phyloP scores from a whole-genome alignment of 441 rosid genomes.

The Erysimum pusillum region DNA sequence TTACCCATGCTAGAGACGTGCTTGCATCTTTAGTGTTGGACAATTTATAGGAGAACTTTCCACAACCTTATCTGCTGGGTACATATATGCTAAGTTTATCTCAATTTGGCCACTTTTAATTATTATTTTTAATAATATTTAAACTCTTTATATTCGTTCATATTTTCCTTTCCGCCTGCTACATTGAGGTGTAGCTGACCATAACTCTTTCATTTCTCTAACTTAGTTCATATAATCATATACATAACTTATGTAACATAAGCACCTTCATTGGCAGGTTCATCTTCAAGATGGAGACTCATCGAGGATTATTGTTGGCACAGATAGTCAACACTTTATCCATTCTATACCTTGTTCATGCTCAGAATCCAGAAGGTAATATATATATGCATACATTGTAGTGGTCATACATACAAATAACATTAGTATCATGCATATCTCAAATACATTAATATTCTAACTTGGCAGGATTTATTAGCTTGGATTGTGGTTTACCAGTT shows the following conservation, averaged over 20 bases:
- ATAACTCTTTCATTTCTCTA: neutral
- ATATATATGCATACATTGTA: neutral
- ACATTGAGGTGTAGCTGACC: neutral
- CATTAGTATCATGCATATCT: too few relatives aligned
- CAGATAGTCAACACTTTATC: neutral
- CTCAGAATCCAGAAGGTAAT: neutral
- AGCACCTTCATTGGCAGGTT: neutral
- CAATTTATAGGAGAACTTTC: neutral
- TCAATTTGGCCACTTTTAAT: neutral
- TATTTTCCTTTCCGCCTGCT: neutral
- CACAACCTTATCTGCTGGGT: neutral
- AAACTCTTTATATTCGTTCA: neutral
- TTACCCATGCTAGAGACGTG: neutral
- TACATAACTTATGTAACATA: too few relatives aligned
- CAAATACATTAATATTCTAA: too few relatives aligned
- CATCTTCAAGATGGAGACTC: neutral
- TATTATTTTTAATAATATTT: too few relatives aligned
- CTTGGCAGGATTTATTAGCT: slow-evolving; percentile 38
- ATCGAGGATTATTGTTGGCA: neutral
- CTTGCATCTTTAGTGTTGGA: neutral
- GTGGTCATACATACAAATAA: too few relatives aligned
- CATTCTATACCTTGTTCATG: neutral
- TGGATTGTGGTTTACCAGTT: slow-evolving; percentile 31
- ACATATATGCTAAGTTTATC: neutral
- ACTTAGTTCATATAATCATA: neutral